Conservation (phyloP, 768 basidiomycete genomes). For the Boletus vinaceobasis region DNA sequence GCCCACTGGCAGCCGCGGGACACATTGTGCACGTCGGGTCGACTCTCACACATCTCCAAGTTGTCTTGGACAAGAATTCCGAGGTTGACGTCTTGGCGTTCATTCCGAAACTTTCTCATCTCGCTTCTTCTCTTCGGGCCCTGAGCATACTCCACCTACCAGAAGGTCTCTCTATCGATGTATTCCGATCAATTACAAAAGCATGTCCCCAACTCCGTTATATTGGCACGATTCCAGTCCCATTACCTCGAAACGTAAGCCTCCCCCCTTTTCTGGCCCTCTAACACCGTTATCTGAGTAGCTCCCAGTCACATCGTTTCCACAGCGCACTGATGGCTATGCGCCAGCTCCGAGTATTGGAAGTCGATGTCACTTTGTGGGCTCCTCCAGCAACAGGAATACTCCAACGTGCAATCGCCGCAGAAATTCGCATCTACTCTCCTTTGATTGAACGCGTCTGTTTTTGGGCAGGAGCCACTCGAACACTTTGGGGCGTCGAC, state of each 20-base stretch:
- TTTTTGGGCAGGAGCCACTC: constrained; percentile 32
- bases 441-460: constrained; percentile 33
- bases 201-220: constrained; percentile 35
- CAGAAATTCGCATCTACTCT: constrained; percentile 38
- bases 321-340: constrained; percentile 35
- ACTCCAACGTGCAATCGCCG: constrained; percentile 35
- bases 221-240: constrained; percentile 38
- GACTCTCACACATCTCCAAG: constrained; percentile 45
- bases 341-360: constrained; percentile 33
- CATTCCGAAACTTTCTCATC: constrained; percentile 30
- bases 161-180: constrained; percentile 30
- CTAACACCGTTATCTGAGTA: constrained; percentile 20
- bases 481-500: constrained; percentile 32
- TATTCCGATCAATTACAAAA: constrained; percentile 32
- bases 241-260: constrained; percentile 37
- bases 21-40: constrained; percentile 36
- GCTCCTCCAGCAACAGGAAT: constrained; percentile 27
- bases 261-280: constrained; percentile 1
- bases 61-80: constrained; percentile 39
- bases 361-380: constrained; percentile 38
- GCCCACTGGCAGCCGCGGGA: constrained; percentile 39
- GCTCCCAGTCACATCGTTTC: constrained; percentile 31
- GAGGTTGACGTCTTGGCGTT: constrained; percentile 29
- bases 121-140: constrained; percentile 34
- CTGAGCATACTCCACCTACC: constrained; percentile 36